Evolutionary conservation across 2,329 filamentous ascomycete genomes (phyloP).

Genomic region (Monosporascus sp.): DNA sequence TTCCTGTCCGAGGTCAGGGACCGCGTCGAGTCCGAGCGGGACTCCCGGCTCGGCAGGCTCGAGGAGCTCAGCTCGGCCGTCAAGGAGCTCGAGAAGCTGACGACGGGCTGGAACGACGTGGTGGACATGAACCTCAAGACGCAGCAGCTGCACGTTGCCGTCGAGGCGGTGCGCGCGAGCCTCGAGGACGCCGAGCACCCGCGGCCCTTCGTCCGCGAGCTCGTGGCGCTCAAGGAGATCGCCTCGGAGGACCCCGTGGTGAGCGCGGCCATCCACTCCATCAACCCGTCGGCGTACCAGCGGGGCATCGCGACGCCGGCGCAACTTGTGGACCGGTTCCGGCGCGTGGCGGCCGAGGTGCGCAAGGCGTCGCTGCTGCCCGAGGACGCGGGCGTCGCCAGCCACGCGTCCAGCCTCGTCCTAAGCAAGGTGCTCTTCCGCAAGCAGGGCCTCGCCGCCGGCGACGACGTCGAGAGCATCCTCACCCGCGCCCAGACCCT

Average conservation of each 20-base stretch:
- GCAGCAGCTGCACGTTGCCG: constrained; percentile 92
- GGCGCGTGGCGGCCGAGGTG: constrained; percentile 85
- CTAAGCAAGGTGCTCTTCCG: constrained; percentile 95
- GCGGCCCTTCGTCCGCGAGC: constrained; percentile 83
- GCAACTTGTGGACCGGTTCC: constrained; percentile 92
- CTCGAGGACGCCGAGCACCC: constrained; percentile 71
- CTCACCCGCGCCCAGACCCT: constrained; percentile 83
- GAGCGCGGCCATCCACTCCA: constrained; percentile 89
- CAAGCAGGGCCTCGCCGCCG: constrained; percentile 79
- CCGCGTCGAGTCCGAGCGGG: constrained; percentile 83
- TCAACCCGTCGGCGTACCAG: constrained; percentile 92
- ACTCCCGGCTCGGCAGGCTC: constrained; percentile 81
- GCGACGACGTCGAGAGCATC: constrained; percentile 90
- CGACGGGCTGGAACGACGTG: constrained; percentile 83
- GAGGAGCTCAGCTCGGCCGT: constrained; percentile 74
- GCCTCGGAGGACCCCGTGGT: constrained; percentile 80
- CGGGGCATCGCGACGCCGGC: constrained; percentile 78
- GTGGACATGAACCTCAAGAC: constrained; percentile 88
- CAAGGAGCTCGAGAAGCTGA: constrained; percentile 79
- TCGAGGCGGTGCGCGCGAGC: constrained; percentile 84
- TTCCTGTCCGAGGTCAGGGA: constrained; percentile 75
- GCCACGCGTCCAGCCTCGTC: constrained; percentile 83
- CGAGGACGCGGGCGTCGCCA: constrained; percentile 89
- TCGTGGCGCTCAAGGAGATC: constrained; percentile 91
- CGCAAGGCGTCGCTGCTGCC: constrained; percentile 90